Evolutionary conservation across 345 rosid species (phyloP).

Genomic region (Aurinia saxatilis): DNA sequence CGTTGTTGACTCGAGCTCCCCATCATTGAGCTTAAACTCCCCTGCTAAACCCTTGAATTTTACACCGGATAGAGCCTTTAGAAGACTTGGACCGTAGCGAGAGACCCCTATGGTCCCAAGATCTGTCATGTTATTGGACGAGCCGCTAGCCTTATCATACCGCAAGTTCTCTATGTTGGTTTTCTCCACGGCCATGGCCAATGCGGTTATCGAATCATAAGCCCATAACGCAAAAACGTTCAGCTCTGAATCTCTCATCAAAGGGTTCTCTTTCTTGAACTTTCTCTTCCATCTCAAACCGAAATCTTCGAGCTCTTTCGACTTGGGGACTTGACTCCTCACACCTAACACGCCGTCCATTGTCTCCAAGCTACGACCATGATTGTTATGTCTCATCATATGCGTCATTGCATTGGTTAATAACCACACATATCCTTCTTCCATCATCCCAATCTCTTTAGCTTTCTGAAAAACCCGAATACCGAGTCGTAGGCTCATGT

Average conservation of each 20-base stretch:
- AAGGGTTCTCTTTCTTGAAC: neutral
- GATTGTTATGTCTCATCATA: neutral
- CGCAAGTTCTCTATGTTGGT: neutral
- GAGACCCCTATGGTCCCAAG: constrained; percentile 3
- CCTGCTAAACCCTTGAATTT: constrained; percentile 38
- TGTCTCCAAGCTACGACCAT: neutral
- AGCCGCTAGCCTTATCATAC: neutral
- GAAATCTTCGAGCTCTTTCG: constrained; percentile 15
- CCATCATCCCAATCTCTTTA: constrained; percentile 48
- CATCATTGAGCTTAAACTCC: constrained; percentile 26
- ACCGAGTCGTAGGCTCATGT: constrained; percentile 35
- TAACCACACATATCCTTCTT: constrained; percentile 55
- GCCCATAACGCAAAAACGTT: constrained; percentile 28
- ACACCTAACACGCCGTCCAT: constrained; percentile 31
- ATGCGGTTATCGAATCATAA: constrained; percentile 36
- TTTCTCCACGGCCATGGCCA: constrained; percentile 35
- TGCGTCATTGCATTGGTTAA: constrained; percentile 17
- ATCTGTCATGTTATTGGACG: neutral
- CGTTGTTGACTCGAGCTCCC: constrained; percentile 30
- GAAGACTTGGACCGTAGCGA: constrained; percentile 26
- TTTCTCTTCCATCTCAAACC: constrained; percentile 21
- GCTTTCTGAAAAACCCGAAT: constrained; percentile 36
- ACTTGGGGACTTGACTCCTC: constrained; percentile 5
- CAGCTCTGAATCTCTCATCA: neutral
- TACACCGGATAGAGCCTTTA: constrained; percentile 16